Evolutionary conservation across 2,329 filamentous ascomycete species (phyloP), one percentile per base, ranked within the genome.

Genomic region (Microsporum ferrugineum): DNA sequence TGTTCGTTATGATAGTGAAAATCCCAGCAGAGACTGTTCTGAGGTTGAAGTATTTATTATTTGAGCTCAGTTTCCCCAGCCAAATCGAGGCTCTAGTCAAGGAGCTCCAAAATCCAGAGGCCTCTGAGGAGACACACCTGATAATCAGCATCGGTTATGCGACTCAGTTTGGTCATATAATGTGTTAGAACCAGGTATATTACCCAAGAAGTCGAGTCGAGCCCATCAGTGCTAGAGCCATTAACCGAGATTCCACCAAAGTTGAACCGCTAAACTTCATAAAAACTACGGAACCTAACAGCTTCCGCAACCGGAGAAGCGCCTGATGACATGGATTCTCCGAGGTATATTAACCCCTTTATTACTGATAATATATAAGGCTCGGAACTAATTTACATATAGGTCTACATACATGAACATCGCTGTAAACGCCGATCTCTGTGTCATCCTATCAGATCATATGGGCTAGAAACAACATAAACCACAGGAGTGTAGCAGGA

Each of bases 391-490:
- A 55, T 8, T 55, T 29, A 27, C n/a, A 27, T 31, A 8, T 34
- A 55, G 49, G 3, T 2, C 5, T 23, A 3, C 23, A 6, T 55
- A 14, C 31, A 55, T 55, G 49, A 55, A 14, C n/a, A 74, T 71
- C 14, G 75, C 72, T 5, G 65, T 73, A 49, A 69, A 70, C 53
- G 73, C 73, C 12, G 17, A 23, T 23, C 17, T 23, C 17, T 23
- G 17, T 23, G 17, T 23, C 17, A 23, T 23, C 17, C 17, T 23
- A 23, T 23, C 17, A 23, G 17, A 23, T 23, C 17, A 23, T 23
- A 23, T 23, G 17, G 17, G 17, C 17, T 23, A 23, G 17, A 23
- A 23, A 23, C 17, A 23, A 23, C 17, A 23, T 23, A 23, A 23
- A 23, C 17, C 17, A 23, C 17, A 23, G 17, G 17, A 23, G 17